Percentiles rank a stretch among this genome's conserved stretches.
Evolutionary conservation across 2,329 filamentous ascomycete species (phyloP).

Genomic region (Lachnellula subtilissima): DNA sequence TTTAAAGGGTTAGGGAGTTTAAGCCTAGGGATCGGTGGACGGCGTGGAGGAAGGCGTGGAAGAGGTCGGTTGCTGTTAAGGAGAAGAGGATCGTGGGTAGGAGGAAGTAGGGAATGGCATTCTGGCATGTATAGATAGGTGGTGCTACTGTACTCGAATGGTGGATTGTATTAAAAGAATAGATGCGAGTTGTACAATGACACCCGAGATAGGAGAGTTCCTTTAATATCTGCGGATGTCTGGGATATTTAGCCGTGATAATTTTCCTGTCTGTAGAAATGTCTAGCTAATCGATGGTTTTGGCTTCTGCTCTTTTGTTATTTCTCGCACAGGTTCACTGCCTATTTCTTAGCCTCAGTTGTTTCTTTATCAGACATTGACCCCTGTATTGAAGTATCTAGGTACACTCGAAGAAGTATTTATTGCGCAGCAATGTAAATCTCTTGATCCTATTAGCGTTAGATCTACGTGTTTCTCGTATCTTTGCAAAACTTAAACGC

Average conservation of each 20-base stretch:
- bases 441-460: no score
- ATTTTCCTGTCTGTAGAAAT: neutral
- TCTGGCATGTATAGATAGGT: slow-evolving; percentile 1
- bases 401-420: no score
- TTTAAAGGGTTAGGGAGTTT: slow-evolving; percentile 53
- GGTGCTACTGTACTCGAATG: neutral
- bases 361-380: no score
- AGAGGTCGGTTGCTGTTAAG: slow-evolving; percentile 44
- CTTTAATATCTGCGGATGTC: neutral
- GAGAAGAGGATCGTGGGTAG: slow-evolving; percentile 50
- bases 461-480: no score
- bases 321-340: no score
- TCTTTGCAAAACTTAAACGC: no score
- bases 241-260: neutral
- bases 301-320: no score
- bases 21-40: slow-evolving; percentile 51
- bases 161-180: slow-evolving; percentile 4
- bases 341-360: no score
- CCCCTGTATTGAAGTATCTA: no score
- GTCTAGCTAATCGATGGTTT: neutral
- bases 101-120: slow-evolving; percentile 15
- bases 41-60: slow-evolving; percentile 58
- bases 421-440: no score
- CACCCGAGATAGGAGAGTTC: neutral
- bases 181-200: neutral